Conservation (phyloP, 2,329 filamentous ascomycete species). For the Arthrobotrys pseudoclavata region DNA sequence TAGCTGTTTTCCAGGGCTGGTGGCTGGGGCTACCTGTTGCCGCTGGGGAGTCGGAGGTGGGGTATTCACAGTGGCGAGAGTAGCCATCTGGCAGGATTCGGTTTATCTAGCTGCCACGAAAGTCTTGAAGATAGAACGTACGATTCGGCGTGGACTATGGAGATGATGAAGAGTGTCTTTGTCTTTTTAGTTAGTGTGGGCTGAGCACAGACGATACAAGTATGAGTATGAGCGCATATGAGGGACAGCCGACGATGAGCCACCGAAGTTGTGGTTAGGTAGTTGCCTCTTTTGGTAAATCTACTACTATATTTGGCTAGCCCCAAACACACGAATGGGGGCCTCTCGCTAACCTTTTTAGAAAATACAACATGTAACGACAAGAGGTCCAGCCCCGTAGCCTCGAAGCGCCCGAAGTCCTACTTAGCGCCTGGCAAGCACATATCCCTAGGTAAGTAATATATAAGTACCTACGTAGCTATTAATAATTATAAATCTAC, state of each 20-base stretch:
- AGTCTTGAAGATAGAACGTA: neutral
- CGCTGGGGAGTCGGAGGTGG: conserved; percentile 48
- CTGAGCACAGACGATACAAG: neutral
- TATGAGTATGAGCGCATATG: neutral
- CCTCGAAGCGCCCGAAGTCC: too few relatives aligned
- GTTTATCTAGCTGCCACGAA: neutral
- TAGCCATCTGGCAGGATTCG: conserved; percentile 24
- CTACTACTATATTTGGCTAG: neutral
- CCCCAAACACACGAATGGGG: neutral
- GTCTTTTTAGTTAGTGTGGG: neutral
- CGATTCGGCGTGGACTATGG: neutral
- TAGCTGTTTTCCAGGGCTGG: conserved; percentile 43
- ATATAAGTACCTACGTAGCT: too few relatives aligned
- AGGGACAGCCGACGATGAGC: conserved; percentile 9
- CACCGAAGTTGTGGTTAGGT: neutral
- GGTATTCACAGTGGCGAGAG: conserved; percentile 42
- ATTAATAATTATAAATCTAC: too few relatives aligned
- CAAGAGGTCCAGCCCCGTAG: too few relatives aligned
- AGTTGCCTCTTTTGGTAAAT: neutral
- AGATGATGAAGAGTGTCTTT: neutral
- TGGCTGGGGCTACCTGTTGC: conserved; percentile 9
- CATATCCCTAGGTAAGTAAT: too few relatives aligned
- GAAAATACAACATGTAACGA: neutral
- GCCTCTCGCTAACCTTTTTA: neutral
- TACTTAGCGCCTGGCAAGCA: too few relatives aligned